These are phyloP conservation scores for Quercus engelmannii DNA, from an alignment of 306 rosid genomes.

Conservation along the genomic window DNA sequence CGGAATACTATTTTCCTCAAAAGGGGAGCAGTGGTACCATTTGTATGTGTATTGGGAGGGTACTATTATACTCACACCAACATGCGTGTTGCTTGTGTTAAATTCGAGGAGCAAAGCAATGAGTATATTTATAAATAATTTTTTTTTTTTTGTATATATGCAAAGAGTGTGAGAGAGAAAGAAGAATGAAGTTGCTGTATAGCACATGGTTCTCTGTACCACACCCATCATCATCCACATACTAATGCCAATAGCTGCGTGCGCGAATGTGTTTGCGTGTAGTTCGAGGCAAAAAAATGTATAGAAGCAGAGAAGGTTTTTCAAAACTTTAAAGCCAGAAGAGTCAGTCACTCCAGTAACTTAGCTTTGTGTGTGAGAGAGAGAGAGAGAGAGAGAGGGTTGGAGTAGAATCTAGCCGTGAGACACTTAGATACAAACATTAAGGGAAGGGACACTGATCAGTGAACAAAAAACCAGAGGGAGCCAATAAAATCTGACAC, in stretches of 20 bases:
- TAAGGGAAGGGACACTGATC: not conserved
- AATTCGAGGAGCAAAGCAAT: constrained; percentile 24
- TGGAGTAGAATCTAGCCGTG: constrained; percentile 56
- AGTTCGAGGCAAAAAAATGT: constrained; percentile 30
- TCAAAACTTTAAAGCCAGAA: not conserved
- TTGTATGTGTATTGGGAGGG: not conserved
- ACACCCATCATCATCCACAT: constrained; percentile 30
- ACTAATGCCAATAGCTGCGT: constrained; percentile 35
- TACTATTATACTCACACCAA: constrained; percentile 9
- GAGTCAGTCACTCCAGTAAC: not conserved
- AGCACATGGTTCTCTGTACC: constrained; percentile 46
- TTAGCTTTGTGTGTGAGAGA: not conserved
- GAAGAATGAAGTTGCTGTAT: constrained; percentile 1
- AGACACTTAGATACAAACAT: constrained; percentile 40
- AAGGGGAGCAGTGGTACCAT: constrained; percentile 32
- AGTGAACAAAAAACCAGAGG: constrained; percentile 31
- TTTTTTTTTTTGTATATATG: no score
- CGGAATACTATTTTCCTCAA: constrained; percentile 25
- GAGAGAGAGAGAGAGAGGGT: constrained; percentile 9
- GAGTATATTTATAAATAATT: not conserved
- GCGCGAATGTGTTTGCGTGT: constrained; percentile 37
- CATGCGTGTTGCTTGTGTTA: constrained; percentile 35
- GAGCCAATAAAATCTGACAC: constrained; percentile 45
- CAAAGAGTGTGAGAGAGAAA: not conserved
- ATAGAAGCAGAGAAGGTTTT: constrained; percentile 11